phyloP scores from a whole-genome alignment of 768 basidiomycete species.

The Tricholoma sp. region DNA sequence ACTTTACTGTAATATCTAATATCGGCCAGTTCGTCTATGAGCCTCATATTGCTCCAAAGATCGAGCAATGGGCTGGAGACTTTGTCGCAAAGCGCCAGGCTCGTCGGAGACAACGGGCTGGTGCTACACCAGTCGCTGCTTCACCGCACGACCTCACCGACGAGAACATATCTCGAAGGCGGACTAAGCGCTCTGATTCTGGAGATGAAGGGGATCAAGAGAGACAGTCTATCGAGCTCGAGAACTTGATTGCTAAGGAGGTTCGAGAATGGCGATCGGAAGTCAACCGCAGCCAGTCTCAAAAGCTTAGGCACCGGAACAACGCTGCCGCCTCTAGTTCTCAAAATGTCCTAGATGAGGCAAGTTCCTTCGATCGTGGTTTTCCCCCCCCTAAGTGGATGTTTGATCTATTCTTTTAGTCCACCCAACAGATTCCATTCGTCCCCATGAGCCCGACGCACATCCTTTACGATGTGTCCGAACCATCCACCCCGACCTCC shows the following conservation, averaged over 20 bases:
- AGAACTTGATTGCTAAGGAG: constrained; percentile 46
- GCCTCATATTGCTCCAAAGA: constrained; percentile 58
- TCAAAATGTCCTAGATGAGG: constrained; percentile 42
- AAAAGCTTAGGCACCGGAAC: constrained; percentile 28
- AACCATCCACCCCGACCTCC: constrained; percentile 22
- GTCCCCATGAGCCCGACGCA: constrained; percentile 45
- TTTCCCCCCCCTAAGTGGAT: background rate
- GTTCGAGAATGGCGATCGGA: constrained; percentile 49
- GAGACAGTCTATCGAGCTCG: constrained; percentile 39
- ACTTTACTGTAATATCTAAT: no score
- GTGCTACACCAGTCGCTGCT: constrained; percentile 12
- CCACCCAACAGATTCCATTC: constrained; percentile 40
- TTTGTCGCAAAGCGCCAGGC: constrained; percentile 30
- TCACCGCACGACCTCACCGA: constrained; percentile 20
- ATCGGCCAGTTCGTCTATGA: constrained; percentile 68
- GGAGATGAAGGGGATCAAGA: constrained; percentile 17
- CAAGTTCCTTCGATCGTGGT: constrained; percentile 18
- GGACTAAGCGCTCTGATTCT: constrained; percentile 18
- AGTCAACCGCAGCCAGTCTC: constrained; percentile 26
- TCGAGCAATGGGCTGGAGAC: constrained; percentile 45
- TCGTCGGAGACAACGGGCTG: constrained; percentile 24
- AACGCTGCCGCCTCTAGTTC: constrained; percentile 14
- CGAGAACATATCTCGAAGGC: constrained; percentile 21
- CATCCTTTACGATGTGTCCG: constrained; percentile 34
- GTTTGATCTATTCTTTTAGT: constrained; percentile 26